Percentiles rank a stretch among this genome's conserved stretches.
phyloP scores from a whole-genome alignment of 1,284 basidiomycete genomes.

The Cutaneotrichosporon sp. region DNA sequence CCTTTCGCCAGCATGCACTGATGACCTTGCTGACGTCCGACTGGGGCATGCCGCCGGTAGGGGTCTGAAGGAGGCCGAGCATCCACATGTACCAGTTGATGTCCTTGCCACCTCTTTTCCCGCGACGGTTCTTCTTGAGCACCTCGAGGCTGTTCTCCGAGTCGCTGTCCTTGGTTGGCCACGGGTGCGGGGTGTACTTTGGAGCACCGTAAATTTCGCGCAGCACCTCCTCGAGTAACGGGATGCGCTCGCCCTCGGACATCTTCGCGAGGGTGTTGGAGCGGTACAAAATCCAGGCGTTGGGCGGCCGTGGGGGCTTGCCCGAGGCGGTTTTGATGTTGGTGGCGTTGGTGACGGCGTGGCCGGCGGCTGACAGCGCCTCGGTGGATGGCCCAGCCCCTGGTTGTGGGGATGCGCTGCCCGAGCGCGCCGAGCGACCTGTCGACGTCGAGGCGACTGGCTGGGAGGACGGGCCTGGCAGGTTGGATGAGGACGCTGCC shows the following conservation, averaged over 20 bases:
- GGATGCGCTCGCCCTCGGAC: conserved; percentile 4
- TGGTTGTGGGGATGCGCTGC: not conserved
- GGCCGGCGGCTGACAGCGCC: no score
- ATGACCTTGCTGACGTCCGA: conserved; percentile 68
- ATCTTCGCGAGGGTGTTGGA: conserved; percentile 55
- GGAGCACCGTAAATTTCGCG: conserved; percentile 6
- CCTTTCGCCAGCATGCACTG: conserved; percentile 63
- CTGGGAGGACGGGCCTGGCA: not conserved
- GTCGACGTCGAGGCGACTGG: not conserved
- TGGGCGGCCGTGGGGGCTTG: conserved; percentile 59
- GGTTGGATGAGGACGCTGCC: not conserved
- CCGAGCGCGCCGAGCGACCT: not conserved
- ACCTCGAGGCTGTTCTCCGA: not conserved
- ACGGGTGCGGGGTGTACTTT: not conserved
- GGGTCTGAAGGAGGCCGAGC: conserved; percentile 31
- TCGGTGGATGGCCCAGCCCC: not conserved
- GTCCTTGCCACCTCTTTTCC: conserved; percentile 30
- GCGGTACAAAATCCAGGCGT: conserved; percentile 90
- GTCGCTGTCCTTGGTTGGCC: not conserved
- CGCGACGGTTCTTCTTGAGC: conserved; percentile 22
- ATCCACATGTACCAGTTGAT: conserved; percentile 13
- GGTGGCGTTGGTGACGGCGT: not conserved
- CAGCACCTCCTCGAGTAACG: not conserved
- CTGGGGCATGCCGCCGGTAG: conserved; percentile 55
- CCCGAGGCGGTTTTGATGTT: not conserved